Conservation (phyloP, 768 basidiomycete species). For the Chlorophyllum brunneum region DNA sequence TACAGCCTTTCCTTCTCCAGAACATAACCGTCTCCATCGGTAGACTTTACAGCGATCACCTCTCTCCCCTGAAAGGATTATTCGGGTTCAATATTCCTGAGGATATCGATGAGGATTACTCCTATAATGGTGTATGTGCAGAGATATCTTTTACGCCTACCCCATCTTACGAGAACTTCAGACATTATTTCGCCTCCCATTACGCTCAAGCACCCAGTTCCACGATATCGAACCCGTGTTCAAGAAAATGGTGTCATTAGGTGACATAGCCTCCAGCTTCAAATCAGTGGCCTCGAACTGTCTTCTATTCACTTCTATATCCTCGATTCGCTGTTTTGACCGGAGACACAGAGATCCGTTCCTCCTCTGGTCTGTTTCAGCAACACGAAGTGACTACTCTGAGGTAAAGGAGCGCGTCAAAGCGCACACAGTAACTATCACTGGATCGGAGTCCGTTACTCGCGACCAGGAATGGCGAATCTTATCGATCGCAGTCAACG, state of each 20-base stretch:
- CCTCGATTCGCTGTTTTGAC: conserved; percentile 22
- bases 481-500: conserved; percentile 12
- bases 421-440: conserved; percentile 15
- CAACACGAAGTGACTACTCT: conserved; percentile 13
- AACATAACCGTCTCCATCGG: no score
- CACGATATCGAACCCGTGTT: conserved; percentile 19
- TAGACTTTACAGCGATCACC: conserved; percentile 41
- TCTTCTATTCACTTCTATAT: conserved; percentile 38
- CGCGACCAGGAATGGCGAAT: conserved; percentile 9
- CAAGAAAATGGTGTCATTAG: conserved; percentile 17
- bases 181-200: conserved; percentile 47
- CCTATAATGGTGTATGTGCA: conserved; percentile 37
- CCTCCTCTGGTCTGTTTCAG: conserved; percentile 22
- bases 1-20: no score
- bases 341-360: conserved; percentile 18
- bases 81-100: conserved; percentile 29
- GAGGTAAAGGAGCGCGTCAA: background rate
- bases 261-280: conserved; percentile 29
- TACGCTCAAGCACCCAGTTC: conserved; percentile 27
- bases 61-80: conserved; percentile 33
- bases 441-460: background rate
- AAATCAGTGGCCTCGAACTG: conserved; percentile 28
- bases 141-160: background rate
- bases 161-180: conserved; percentile 15
- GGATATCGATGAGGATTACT: conserved; percentile 17